Conservation (phyloP, 768 basidiomycete species). For the Tylopilus sp. region DNA sequence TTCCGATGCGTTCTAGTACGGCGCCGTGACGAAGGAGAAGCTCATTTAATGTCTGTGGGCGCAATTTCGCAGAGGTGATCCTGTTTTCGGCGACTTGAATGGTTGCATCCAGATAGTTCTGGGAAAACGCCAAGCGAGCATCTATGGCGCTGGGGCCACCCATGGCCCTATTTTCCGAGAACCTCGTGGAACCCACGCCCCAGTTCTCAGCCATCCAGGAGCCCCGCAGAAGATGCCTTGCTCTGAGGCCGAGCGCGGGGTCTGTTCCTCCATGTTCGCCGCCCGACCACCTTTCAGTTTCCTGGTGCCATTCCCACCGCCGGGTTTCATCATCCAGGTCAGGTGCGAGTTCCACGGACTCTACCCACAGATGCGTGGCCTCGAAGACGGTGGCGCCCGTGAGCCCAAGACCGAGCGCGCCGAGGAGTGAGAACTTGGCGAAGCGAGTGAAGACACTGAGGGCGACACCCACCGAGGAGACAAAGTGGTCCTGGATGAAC, state of each 20-base stretch:
- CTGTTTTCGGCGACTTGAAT: slow-evolving; percentile 43
- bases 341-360: slow-evolving; percentile 45
- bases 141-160: slow-evolving; percentile 47
- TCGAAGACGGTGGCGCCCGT: slow-evolving; percentile 51
- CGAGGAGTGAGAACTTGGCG: slow-evolving; percentile 47
- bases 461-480: slow-evolving; percentile 36
- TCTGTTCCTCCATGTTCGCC: slow-evolving; percentile 66
- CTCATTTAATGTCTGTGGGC: slow-evolving; percentile 48
- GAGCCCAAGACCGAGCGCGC: slow-evolving; percentile 40
- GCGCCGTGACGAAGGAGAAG: slow-evolving; percentile 55
- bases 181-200: slow-evolving; percentile 48
- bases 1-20: slow-evolving; percentile 61
- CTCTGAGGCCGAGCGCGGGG: slow-evolving; percentile 58
- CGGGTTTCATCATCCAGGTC: slow-evolving; percentile 51
- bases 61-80: slow-evolving; percentile 38
- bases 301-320: slow-evolving; percentile 67
- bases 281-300: slow-evolving; percentile 61
- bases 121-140: slow-evolving; percentile 51
- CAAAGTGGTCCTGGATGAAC: slow-evolving; percentile 34
- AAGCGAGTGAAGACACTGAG: slow-evolving; percentile 45
- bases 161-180: slow-evolving; percentile 32
- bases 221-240: slow-evolving; percentile 57
- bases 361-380: slow-evolving; percentile 60
- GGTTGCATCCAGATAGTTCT: slow-evolving; percentile 50
- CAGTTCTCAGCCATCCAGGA: slow-evolving; percentile 74